A percentile compares a stretch with the other conserved stretches of the same genome.
These are phyloP conservation scores for Stephania japonica DNA, from an alignment of 164 flowering plant genomes.

Conservation along the genomic window DNA sequence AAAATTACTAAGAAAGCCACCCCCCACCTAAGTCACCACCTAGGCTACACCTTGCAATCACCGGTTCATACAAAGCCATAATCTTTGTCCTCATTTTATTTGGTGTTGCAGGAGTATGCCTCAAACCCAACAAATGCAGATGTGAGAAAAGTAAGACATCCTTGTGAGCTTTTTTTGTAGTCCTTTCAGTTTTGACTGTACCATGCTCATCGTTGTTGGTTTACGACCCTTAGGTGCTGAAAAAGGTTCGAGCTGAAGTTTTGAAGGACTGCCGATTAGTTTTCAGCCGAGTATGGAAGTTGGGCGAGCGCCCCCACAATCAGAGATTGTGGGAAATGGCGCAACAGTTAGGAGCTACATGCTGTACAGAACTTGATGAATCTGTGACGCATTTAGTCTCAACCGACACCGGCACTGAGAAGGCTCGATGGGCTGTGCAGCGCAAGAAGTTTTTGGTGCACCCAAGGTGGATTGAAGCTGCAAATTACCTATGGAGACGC, in stretches of 20 bases:
- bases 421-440: constrained; percentile 63
- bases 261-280: constrained; percentile 62
- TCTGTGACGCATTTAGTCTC: constrained; percentile 78
- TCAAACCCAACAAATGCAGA: constrained; percentile 40
- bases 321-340: constrained; percentile 72
- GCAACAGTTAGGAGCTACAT: constrained; percentile 68
- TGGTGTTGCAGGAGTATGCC: constrained; percentile 33
- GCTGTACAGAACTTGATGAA: constrained; percentile 45
- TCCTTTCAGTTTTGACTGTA: neutral
- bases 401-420: constrained; percentile 52
- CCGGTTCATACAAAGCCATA: too few relatives aligned
- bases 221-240: constrained; percentile 41
- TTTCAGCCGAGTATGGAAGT: constrained; percentile 62
- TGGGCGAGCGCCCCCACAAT: constrained; percentile 29
- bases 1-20: too few relatives aligned
- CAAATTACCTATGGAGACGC: constrained; percentile 58
- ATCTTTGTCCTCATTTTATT: constrained; percentile 1
- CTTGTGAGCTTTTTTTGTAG: neutral
- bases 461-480: constrained; percentile 69
- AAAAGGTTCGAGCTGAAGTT: constrained; percentile 38
- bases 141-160: constrained; percentile 51
- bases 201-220: neutral
- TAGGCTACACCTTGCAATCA: too few relatives aligned
- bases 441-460: constrained; percentile 59
- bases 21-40: too few relatives aligned